Conservation (phyloP, 148 eudicot species). For the Rhododendron kiyosumense region DNA sequence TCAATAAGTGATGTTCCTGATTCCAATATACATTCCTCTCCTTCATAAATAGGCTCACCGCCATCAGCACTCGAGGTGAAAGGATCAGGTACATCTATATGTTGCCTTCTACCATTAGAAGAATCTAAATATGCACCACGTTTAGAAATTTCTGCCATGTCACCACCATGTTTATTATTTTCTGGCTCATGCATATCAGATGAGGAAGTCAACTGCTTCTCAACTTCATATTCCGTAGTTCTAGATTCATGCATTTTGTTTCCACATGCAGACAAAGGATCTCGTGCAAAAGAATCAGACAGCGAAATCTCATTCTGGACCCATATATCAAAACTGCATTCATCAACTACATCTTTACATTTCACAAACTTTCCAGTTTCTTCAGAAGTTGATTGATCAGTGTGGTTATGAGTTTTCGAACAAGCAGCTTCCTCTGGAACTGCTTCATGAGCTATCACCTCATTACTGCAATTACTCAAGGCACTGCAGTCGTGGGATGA, state of each 20-base stretch:
- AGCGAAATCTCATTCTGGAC: constrained; percentile 19
- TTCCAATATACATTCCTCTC: constrained; percentile 85
- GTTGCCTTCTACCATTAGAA: constrained; percentile 28
- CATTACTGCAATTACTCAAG: constrained; percentile 16
- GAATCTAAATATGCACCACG: constrained; percentile 35
- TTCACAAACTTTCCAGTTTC: constrained; percentile 24
- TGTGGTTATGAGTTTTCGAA: constrained; percentile 17
- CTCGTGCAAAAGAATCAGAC: constrained; percentile 19
- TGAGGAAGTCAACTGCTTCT: constrained; percentile 23
- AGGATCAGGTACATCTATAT: constrained; percentile 41
- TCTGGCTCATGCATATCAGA: constrained; percentile 23
- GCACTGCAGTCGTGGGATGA: constrained; percentile 22
- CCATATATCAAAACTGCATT: constrained; percentile 20
- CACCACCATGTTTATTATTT: constrained; percentile 20
- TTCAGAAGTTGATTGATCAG: constrained; percentile 20
- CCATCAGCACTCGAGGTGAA: constrained; percentile 44
- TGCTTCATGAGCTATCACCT: constrained; percentile 20
- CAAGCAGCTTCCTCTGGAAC: constrained; percentile 22
- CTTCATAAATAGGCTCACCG: constrained; percentile 87
- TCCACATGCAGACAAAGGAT: constrained; percentile 19
- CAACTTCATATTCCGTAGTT: constrained; percentile 17
- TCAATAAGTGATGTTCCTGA: constrained; percentile 32
- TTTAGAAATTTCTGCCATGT: constrained; percentile 16
- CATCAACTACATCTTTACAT: constrained; percentile 21
- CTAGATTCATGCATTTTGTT: background rate